Base-by-base conservation (phyloP, 2,329 filamentous ascomycete genomes). In the Calcarisporium arbuscula region DNA sequence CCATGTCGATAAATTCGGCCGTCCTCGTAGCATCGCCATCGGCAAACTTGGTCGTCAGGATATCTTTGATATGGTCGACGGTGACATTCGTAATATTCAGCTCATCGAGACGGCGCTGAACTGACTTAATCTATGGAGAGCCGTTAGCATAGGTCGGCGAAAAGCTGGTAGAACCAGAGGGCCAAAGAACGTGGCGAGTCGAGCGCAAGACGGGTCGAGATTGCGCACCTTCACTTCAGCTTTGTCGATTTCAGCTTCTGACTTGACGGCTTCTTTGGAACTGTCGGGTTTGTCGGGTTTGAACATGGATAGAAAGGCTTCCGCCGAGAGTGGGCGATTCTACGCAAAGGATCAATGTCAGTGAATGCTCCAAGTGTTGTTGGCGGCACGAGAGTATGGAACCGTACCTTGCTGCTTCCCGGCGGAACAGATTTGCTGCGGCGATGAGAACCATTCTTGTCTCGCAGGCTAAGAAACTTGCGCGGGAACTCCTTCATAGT, bases 1-100 rank as follows among this genome's bases (percentile, higher is more conserved):
- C 77, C 17, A 95, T 67, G 27, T 83, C 62, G 31, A 95, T 69
- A 40, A 95, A 68, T 34, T 87, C 78, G 48, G 85, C 77, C 4
- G 89, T 83, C 50, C 79, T 82, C 32, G 86, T 79, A 15, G 77
- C 61, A 53, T 94, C 79, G 32, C 83, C 80, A 18, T 77, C 69
- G 20, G 81, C 76, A 51, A 80, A 80, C 25, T 72, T 68, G 12
- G 77, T 77, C 30, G 70, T 79, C 64, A 65, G 73, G 57, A 64
- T 67, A 44, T 68, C 66, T 39, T 58, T 64, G 28, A 77, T 63
- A 39, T 74, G 64, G 34, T 94, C 85, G 28, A 72, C 63, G 39
- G 60, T 59, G 14, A 75, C 58, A 34, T 62, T 56, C 29, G 64
- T 60, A 38, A 74, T 62, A 32, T 65, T 59, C 31, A 68, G 51